Conservation (phyloP, 768 basidiomycete species). For the Hericium rajendrae region DNA sequence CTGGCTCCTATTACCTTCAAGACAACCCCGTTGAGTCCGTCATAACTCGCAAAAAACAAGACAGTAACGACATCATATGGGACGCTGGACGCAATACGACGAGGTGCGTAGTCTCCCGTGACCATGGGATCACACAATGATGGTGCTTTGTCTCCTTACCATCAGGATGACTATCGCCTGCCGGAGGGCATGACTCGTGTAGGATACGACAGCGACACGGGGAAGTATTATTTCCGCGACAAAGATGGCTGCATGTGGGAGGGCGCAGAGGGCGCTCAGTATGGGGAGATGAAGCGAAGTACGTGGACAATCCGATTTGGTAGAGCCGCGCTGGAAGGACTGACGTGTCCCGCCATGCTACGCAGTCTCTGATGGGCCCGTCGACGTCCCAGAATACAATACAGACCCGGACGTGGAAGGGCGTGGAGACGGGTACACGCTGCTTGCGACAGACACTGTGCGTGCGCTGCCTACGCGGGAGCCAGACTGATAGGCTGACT, state of each 20-base stretch:
- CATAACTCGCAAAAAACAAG: too few relatives aligned
- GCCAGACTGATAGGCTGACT: background rate
- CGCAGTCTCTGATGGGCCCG: background rate
- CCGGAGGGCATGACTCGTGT: slow-evolving; percentile 50
- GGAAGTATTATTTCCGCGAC: slow-evolving; percentile 57
- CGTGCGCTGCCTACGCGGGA: background rate
- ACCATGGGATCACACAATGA: background rate
- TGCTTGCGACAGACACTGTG: slow-evolving; percentile 8
- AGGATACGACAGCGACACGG: slow-evolving; percentile 68
- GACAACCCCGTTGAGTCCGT: too few relatives aligned
- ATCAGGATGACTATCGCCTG: slow-evolving; percentile 42
- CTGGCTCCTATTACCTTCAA: too few relatives aligned
- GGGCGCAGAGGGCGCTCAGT: slow-evolving; percentile 52
- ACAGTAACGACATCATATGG: slow-evolving; percentile 15
- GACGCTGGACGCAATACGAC: slow-evolving; percentile 30
- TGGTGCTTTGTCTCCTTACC: background rate
- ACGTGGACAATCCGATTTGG: slow-evolving; percentile 1
- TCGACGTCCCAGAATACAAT: background rate
- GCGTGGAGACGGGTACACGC: slow-evolving; percentile 5
- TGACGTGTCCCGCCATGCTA: background rate
- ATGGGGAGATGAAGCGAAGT: slow-evolving; percentile 41
- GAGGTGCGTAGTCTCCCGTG: slow-evolving; percentile 17
- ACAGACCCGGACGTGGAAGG: slow-evolving; percentile 10
- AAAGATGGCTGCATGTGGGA: slow-evolving; percentile 43
- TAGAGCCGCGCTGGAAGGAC: background rate